Evolutionary conservation across 2,329 filamentous ascomycete genomes (phyloP).

Genomic region (Tetracladium maxilliforme): DNA sequence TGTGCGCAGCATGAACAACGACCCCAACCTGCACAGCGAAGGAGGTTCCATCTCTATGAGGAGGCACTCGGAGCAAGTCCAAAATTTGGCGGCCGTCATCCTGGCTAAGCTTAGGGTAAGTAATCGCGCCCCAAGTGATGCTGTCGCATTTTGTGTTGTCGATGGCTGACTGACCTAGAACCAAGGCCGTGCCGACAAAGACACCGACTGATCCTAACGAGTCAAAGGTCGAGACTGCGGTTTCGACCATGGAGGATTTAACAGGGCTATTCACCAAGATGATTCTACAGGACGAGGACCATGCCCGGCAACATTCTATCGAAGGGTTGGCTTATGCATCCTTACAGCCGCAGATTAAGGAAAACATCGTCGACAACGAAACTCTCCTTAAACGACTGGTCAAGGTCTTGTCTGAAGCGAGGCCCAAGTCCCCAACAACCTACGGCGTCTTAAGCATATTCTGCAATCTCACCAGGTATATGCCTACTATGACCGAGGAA

Average conservation of each 20-base stretch:
- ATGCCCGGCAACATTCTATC: slow-evolving; percentile 54
- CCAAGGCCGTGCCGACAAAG: slow-evolving; percentile 37
- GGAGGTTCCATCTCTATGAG: slow-evolving; percentile 42
- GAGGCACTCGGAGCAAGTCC: slow-evolving; percentile 42
- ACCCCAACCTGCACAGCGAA: slow-evolving; percentile 41
- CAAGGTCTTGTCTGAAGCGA: slow-evolving; percentile 39
- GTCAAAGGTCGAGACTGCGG: slow-evolving; percentile 29
- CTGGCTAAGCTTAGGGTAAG: slow-evolving; percentile 55
- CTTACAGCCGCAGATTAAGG: slow-evolving; percentile 71
- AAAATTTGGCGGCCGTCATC: slow-evolving; percentile 57
- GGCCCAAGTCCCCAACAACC: slow-evolving; percentile 53
- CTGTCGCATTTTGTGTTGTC: slow-evolving; percentile 9
- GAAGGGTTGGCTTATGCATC: slow-evolving; percentile 91
- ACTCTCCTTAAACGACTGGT: slow-evolving; percentile 58
- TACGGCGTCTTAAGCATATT: slow-evolving; percentile 83
- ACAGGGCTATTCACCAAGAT: slow-evolving; percentile 51
- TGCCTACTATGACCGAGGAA: slow-evolving; percentile 68
- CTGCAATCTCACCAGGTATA: slow-evolving; percentile 70
- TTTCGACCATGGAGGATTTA: slow-evolving; percentile 50
- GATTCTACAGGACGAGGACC: slow-evolving; percentile 41
- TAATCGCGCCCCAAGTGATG: slow-evolving; percentile 10
- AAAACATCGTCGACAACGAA: slow-evolving; percentile 56
- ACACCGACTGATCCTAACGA: slow-evolving; percentile 19
- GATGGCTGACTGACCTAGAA: slow-evolving; percentile 25
- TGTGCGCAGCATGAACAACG: slow-evolving; percentile 29